Evolutionary conservation across 139 green algal genomes (phyloP).

Genomic region (Picochlorum sp.): DNA sequence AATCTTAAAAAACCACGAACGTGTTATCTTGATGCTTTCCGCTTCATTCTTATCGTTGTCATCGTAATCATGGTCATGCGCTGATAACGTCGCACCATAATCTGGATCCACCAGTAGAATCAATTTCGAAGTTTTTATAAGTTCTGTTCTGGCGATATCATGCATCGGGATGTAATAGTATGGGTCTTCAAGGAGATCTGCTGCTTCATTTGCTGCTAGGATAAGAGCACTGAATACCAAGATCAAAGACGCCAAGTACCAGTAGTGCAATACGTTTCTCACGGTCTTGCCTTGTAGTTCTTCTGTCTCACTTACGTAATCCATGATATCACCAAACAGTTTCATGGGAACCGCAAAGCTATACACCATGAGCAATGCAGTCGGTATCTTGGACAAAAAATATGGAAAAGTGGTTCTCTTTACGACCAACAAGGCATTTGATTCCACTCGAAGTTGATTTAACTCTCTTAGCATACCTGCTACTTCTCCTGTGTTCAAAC

Average conservation of each 20-base stretch:
- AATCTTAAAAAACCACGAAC: too few relatives aligned
- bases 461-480: background rate
- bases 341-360: background rate
- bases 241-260: background rate
- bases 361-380: background rate
- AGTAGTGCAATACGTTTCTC: background rate
- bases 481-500: background rate
- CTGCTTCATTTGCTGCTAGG: background rate
- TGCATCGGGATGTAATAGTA: background rate
- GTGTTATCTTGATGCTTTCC: too few relatives aligned
- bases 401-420: background rate
- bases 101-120: background rate
- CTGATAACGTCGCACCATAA: too few relatives aligned
- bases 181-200: background rate
- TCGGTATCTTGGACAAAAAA: background rate
- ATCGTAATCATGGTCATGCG: too few relatives aligned
- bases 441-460: background rate
- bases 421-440: background rate
- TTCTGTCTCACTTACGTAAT: background rate
- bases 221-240: background rate
- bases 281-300: background rate
- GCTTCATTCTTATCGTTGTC: too few relatives aligned
- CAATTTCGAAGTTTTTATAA: background rate
- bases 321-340: background rate
- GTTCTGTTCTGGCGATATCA: background rate